Conservation (phyloP, 2,329 filamentous ascomycete species). For the Aotearoamyces nothofagi region DNA sequence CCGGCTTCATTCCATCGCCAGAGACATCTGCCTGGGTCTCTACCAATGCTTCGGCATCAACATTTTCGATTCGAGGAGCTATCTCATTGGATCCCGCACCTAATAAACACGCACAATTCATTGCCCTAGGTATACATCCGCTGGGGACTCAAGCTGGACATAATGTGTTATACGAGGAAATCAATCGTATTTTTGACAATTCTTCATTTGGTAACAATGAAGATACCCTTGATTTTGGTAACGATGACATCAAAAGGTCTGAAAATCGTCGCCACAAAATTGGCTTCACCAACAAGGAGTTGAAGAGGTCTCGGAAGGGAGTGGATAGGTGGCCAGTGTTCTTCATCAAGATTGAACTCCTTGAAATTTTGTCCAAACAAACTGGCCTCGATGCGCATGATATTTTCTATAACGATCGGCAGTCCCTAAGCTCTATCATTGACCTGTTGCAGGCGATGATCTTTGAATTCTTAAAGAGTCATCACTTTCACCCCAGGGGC, state of each 20-base stretch:
- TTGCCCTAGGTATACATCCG: conserved; percentile 62
- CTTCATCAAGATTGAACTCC: conserved; percentile 48
- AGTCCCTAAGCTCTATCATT: conserved; percentile 30
- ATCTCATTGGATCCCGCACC: conserved; percentile 59
- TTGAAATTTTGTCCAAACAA: not conserved
- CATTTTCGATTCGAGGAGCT: conserved; percentile 49
- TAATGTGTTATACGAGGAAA: conserved; percentile 57
- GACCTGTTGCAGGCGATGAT: conserved; percentile 55
- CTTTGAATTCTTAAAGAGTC: conserved; percentile 58
- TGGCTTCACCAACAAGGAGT: conserved; percentile 32
- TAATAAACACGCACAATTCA: conserved; percentile 61
- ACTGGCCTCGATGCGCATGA: conserved; percentile 19
- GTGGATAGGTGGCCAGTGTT: conserved; percentile 86
- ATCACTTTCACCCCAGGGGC: conserved; percentile 36
- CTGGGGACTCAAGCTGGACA: conserved; percentile 37
- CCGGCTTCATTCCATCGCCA: conserved; percentile 39
- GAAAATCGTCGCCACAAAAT: conserved; percentile 28
- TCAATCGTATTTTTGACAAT: conserved; percentile 62
- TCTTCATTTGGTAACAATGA: conserved; percentile 62
- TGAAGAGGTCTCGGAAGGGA: conserved; percentile 40
- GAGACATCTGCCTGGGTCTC: conserved; percentile 50
- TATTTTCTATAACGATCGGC: conserved; percentile 29
- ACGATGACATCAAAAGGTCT: conserved; percentile 21
- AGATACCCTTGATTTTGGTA: conserved; percentile 22
- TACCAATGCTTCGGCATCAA: conserved; percentile 47